Evolutionary conservation across 441 rosid genomes (phyloP).

Genomic region (Adansonia grandidieri): DNA sequence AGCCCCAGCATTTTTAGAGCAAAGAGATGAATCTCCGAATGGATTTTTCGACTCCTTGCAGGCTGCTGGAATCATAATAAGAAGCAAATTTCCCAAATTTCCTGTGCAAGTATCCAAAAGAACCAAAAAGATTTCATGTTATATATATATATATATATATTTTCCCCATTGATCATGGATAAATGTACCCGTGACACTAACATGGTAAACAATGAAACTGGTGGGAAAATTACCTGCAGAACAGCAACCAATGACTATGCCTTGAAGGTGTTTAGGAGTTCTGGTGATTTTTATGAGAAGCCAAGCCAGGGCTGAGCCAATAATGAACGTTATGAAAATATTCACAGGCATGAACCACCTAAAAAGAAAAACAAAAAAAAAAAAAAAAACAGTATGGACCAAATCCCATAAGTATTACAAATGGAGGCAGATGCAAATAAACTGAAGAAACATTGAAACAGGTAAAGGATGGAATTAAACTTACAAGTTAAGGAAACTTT

Average conservation of each 20-base stretch:
- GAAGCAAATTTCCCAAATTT: slow-evolving; percentile 44
- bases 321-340: slow-evolving; percentile 37
- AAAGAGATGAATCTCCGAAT: slow-evolving; percentile 38
- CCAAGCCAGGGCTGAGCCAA: slow-evolving; percentile 48
- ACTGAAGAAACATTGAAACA: background rate
- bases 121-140: background rate
- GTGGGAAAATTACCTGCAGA: slow-evolving; percentile 36
- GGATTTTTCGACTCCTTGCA: slow-evolving; percentile 46
- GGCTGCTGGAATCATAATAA: slow-evolving; percentile 43
- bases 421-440: background rate
- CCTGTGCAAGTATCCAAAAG: slow-evolving; percentile 23
- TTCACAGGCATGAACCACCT: slow-evolving; percentile 59
- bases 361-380: background rate
- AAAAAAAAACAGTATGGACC: background rate
- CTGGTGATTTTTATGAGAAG: slow-evolving; percentile 38
- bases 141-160: background rate
- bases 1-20: slow-evolving; percentile 35
- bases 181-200: background rate
- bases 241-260: slow-evolving; percentile 46
- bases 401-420: background rate
- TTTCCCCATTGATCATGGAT: background rate
- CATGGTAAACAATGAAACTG: background rate
- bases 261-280: slow-evolving; percentile 42
- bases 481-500: slow-evolving; percentile 36
- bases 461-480: background rate